Evolutionary conservation across 2,329 filamentous ascomycete genomes (phyloP), one percentile per base, ranked within the genome.

Genomic region (Sphaerulina vaccinii): DNA sequence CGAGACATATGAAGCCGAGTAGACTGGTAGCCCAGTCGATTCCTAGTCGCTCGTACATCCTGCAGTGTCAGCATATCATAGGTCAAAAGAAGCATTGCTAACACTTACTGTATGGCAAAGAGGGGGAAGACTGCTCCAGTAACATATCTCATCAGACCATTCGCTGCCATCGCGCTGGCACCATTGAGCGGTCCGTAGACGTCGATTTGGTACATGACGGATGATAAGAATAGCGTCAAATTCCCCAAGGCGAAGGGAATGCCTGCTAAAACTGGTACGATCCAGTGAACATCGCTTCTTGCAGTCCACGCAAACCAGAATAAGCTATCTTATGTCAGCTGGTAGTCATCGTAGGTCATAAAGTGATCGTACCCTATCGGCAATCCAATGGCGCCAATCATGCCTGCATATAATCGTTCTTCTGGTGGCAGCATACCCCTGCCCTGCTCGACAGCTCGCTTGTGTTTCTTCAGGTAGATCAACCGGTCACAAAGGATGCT

Each of bases 111-210:
- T 7, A 54, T 35, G 23, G 36, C 50, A 11, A 55, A 41, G 15
- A 59, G 45, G 13, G 57, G 59, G 37, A 58, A 57, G 16, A 52
- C 55, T 5, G 27, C 54, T 22, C 53, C 53, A 21, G 54, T 23
- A 21, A 48, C 37, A 18, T 63, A 55, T 27, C 55, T 35, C 43
- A 39, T 0, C 9, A 86, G 68, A 1, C 78, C 76, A 54, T 84
- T 85, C 1, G 83, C 83, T 5, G 79, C 81, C 42, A 79, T 70
- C 0, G 81, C 81, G 52, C 78, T 83, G 0, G 83, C 82, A 0
- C 82, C 76, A 8, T 79, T 76, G 11, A 73, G 70, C 0, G 78
- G 74, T 2, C 78, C 73, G 58, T 83, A 55, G 0, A 76, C 75
- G 59, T 85, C 82, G 5, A 77, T 69, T 1, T 76, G 72, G 59